These are phyloP conservation scores for Coniosporium uncinatum DNA, from an alignment of 2,329 filamentous ascomycete species.

Conservation along the genomic window DNA sequence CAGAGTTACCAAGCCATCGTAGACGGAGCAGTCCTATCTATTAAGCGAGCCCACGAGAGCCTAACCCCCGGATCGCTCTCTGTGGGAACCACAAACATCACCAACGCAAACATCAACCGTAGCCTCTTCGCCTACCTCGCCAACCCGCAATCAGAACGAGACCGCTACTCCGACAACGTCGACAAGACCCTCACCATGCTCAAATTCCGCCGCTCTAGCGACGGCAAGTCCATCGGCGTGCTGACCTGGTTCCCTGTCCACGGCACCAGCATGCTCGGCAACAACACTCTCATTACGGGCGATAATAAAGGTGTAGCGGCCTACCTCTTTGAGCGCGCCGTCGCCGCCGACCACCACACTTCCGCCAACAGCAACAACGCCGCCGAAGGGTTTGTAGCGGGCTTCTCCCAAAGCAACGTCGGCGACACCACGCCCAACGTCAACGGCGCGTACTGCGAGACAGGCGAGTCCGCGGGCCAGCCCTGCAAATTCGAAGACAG, in stretches of 20 bases:
- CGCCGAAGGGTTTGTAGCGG: conserved; percentile 71
- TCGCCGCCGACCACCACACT: conserved; percentile 43
- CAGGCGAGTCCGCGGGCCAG: conserved; percentile 57
- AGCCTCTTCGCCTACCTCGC: conserved; percentile 84
- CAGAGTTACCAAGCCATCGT: conserved; percentile 90
- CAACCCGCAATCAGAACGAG: conserved; percentile 74
- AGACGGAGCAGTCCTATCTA: conserved; percentile 76
- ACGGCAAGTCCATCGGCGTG: conserved; percentile 72
- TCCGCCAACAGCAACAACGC: conserved; percentile 38
- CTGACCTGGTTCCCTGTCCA: conserved; percentile 92
- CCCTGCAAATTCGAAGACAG: conserved; percentile 75
- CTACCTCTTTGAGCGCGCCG: conserved; percentile 72
- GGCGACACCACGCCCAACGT: conserved; percentile 90
- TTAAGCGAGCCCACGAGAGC: conserved; percentile 72
- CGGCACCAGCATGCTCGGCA: conserved; percentile 84
- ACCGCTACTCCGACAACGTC: conserved; percentile 57
- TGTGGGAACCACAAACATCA: conserved; percentile 62
- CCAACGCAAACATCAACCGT: conserved; percentile 81
- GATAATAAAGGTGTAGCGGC: conserved; percentile 97
- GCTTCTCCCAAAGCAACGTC: conserved; percentile 88
- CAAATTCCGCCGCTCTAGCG: conserved; percentile 68
- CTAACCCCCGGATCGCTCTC: conserved; percentile 66
- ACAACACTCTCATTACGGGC: conserved; percentile 88
- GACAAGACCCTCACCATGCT: conserved; percentile 80
- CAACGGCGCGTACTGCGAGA: conserved; percentile 84